These are phyloP conservation scores for Aspergillus fumigatus DNA, from an alignment of 2,329 filamentous ascomycete species.

Conservation along the genomic window DNA sequence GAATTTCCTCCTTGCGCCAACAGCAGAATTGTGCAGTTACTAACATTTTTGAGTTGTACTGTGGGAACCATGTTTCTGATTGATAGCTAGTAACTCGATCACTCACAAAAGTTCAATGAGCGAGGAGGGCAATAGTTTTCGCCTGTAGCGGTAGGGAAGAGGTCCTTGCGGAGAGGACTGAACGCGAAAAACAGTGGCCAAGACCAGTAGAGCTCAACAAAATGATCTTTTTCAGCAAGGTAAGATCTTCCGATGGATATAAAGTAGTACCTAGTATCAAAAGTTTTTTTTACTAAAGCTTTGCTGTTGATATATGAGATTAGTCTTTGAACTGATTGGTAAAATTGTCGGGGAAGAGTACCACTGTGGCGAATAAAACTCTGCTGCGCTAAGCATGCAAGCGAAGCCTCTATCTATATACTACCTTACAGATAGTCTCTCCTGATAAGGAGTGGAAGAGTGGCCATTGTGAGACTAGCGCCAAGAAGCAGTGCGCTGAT, in stretches of 20 bases:
- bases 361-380: slow-evolving; percentile 1
- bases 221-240: neutral
- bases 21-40: neutral
- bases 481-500: neutral
- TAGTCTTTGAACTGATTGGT: neutral
- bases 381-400: neutral
- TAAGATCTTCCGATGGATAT: neutral
- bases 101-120: neutral
- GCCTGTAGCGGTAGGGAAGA: neutral
- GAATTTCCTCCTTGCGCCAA: neutral
- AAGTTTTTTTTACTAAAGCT: neutral
- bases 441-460: neutral
- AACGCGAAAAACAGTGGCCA: neutral
- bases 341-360: neutral
- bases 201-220: neutral
- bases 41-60: neutral
- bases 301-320: neutral
- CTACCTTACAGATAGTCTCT: neutral
- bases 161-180: neutral
- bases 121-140: neutral
- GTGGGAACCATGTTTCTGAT: neutral
- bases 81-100: neutral
- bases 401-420: neutral
- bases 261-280: neutral
- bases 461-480: neutral